phyloP scores from a whole-genome alignment of 345 rosid genomes.

The Mercurialis annua region DNA sequence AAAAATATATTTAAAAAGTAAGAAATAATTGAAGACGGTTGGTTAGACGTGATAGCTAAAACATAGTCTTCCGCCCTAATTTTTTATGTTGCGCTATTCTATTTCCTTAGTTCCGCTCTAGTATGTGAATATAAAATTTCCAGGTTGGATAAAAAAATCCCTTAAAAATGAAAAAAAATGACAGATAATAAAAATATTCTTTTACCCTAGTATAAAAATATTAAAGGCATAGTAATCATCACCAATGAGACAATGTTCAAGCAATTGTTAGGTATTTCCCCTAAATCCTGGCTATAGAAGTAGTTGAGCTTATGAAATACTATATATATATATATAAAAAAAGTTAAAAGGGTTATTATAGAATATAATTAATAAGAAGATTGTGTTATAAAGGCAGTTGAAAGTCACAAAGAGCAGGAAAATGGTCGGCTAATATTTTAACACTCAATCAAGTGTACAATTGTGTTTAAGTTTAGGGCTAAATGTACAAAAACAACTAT shows the following conservation, averaged over 20 bases:
- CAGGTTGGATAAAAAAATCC: no score
- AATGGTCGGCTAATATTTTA: slow-evolving; percentile 33
- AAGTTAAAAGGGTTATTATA: background rate
- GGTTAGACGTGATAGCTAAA: no score
- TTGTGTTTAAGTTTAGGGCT: slow-evolving; percentile 11
- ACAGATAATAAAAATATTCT: background rate
- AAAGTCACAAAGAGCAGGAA: slow-evolving; percentile 26
- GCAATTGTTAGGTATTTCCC: background rate
- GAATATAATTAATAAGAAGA: background rate
- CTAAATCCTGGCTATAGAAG: background rate
- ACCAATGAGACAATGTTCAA: background rate
- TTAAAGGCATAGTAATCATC: background rate
- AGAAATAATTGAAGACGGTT: no score
- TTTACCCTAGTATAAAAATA: background rate
- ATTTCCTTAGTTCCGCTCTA: no score
- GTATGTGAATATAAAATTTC: no score
- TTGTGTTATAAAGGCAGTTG: slow-evolving; percentile 19
- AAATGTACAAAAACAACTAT: background rate
- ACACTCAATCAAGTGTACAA: slow-evolving; percentile 15
- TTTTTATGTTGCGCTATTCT: no score
- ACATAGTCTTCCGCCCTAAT: no score
- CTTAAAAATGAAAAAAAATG: no score
- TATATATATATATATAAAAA: no score
- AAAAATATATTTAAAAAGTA: no score
- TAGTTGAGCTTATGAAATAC: background rate